Evolutionary conservation across 1,139 yeast species (phyloP), one percentile per base, ranked within the genome.

Genomic region (Saccharomyces pastorianus): DNA sequence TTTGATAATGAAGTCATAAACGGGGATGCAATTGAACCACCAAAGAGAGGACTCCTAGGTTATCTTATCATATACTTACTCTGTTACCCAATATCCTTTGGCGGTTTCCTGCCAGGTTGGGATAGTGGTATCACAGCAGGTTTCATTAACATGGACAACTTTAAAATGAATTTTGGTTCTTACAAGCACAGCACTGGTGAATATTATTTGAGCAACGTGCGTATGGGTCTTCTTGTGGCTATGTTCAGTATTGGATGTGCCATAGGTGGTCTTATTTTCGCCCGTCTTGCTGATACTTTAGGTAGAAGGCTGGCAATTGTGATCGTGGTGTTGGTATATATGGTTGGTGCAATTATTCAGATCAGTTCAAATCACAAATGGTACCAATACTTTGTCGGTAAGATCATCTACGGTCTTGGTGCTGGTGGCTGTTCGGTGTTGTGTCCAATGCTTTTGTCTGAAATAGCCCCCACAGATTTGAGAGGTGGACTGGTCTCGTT

Each of bases 111-210:
- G 26, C 27, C 32, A 27, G 88, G 88, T 60, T 83, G 82, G 77
- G 88, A 83, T 72, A 83, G 88, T 34, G 89, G 89, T 72, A 82
- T 87, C 63, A 83, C 84, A 66, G 79, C 85, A 31, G 93, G 93
- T 64, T 82, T 85, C 62, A 77, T 85, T 65, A 83, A 83, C 65
- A 83, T 84, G 88, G 70, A 77, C 6, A 81, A 80, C 61, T 88
- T 83, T 65, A 72, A 69, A 53, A 64, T 64, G 44, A 74, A 78
- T 59, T 85, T 83, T 59, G 81, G 81, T 61, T 27, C 32, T 6
- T 49, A 49, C 23, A 78, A 79, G 27, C 48, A 27, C 6, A 38
- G 58, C 26, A 55, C 62, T 3, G 75, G 76, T 47, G 66, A 56
- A 7, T 59, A 63, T 50, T 71, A 72, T 59, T 70, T 80, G 55